Evolutionary conservation across 768 basidiomycete genomes (phyloP), one percentile per base, ranked within the genome.

Genomic region (Suillus hirtellus): DNA sequence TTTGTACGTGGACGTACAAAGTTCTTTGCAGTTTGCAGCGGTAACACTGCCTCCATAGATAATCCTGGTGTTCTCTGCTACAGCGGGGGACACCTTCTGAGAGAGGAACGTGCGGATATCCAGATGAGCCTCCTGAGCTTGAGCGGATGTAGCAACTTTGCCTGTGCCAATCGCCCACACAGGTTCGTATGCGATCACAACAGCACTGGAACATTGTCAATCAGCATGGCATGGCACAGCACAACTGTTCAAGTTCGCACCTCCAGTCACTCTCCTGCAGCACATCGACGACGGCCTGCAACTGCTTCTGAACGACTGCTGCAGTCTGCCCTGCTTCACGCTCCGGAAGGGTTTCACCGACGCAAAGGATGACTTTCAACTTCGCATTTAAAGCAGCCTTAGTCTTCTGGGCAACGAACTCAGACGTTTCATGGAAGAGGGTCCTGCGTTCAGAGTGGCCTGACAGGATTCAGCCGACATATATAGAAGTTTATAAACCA

Each of bases 111-210:
- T 70, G 68, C 97, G 92, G 70, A 96, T 89, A 64, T 89, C 86
- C 44, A 83, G 84, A 72, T 99, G 97, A 2, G 92, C 87, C 47
- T 95, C 91, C 77, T 99, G 96, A 1, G 97, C 97, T 80, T 98
- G 92, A n/a, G 81, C 82, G 0, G 92, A 81, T 38, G 93, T 93
- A 52, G 96, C 96, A 60, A 97, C 96, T 76, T 92, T 96, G 66
- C 96, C 96, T 14, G 96, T 98, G 52, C 97, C 97, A 75, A 99
- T 99, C 40, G 97, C 96, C 96, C 97, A 99, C 19, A 99, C 93
- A 49, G 95, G 93, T 76, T 96, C 94, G 76, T 96, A 99, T 21
- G 97, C 97, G 70, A 99, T 84, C 63, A 99, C 96, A 71, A 99
- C 82, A 66, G 92, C 87, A 71, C 95, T 96, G 65, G 7, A 63